Evolutionary conservation across 1,284 basidiomycete species (phyloP).

Genomic region (Cutaneotrichosporon mucoides): DNA sequence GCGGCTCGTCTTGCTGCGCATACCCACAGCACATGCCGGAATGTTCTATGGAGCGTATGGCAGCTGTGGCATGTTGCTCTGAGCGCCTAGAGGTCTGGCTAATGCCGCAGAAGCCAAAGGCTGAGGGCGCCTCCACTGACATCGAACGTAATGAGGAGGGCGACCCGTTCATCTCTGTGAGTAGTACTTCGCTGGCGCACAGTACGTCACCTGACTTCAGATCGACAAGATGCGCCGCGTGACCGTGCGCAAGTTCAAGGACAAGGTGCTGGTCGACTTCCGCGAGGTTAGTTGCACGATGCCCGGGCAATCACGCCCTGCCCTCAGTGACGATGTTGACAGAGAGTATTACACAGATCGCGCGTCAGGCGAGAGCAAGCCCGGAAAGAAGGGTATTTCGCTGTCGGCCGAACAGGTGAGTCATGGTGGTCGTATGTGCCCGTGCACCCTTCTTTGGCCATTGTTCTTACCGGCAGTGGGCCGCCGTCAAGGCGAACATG

Average conservation of each 20-base stretch:
- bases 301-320: not conserved
- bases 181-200: not conserved
- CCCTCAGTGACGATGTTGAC: not conserved
- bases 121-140: not conserved
- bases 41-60: too few relatives aligned
- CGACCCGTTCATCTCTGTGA: slow-evolving; percentile 10
- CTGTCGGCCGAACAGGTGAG: slow-evolving; percentile 66
- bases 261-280: slow-evolving; percentile 63
- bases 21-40: too few relatives aligned
- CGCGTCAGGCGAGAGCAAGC: slow-evolving; percentile 59
- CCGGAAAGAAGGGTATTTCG: slow-evolving; percentile 76
- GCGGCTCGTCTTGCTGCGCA: too few relatives aligned
- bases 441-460: not conserved
- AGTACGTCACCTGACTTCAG: slow-evolving; percentile 2
- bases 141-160: slow-evolving; percentile 8
- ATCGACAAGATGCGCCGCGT: slow-evolving; percentile 60
- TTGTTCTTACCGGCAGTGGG: slow-evolving; percentile 17
- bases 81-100: too few relatives aligned
- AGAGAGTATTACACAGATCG: slow-evolving; percentile 58
- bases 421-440: not conserved
- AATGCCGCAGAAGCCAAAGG: not conserved
- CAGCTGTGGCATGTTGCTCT: too few relatives aligned
- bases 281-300: slow-evolving; percentile 54
- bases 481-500: slow-evolving; percentile 18
- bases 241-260: slow-evolving; percentile 68